A percentile compares a stretch with the other conserved stretches of the same genome.
These are phyloP conservation scores for Dalbergia cultrata DNA, from an alignment of 306 rosid species.

Conservation along the genomic window DNA sequence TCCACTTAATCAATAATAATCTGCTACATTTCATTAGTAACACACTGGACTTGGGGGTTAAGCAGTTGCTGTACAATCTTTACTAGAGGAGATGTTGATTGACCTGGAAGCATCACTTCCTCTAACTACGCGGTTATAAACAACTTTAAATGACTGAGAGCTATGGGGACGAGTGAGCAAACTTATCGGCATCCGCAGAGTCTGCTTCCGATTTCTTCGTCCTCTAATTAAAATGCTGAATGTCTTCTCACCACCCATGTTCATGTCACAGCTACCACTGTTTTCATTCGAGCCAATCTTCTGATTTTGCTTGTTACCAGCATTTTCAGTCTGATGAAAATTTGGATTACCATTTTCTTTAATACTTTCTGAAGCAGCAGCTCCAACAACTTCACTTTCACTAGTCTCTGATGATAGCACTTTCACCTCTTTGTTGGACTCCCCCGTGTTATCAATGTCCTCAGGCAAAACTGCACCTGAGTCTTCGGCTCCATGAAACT, in stretches of 20 bases:
- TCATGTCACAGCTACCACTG: constrained; percentile 55
- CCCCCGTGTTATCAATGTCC: constrained; percentile 62
- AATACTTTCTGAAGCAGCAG: constrained; percentile 57
- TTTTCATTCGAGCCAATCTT: constrained; percentile 46
- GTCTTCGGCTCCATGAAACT: constrained; percentile 55
- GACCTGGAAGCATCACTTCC: constrained; percentile 79
- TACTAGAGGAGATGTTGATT: constrained; percentile 64
- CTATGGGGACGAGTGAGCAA: constrained; percentile 91
- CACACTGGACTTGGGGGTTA: constrained; percentile 47
- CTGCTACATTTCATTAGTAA: constrained; percentile 47
- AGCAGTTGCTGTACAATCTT: constrained; percentile 85
- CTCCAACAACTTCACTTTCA: constrained; percentile 56
- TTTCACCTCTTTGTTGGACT: constrained; percentile 57
- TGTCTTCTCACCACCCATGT: constrained; percentile 82
- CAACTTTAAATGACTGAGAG: constrained; percentile 92
- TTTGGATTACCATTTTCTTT: constrained; percentile 66
- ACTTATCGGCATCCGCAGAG: constrained; percentile 94
- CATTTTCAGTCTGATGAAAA: constrained; percentile 54
- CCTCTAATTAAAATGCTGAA: constrained; percentile 94
- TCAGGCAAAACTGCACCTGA: constrained; percentile 57
- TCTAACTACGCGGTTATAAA: constrained; percentile 83
- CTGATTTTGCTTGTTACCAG: constrained; percentile 47
- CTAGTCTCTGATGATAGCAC: constrained; percentile 51
- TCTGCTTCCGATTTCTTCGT: constrained; percentile 91
- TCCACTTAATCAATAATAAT: constrained; percentile 46